phyloP scores from a whole-genome alignment of 2,329 filamentous ascomycete species.

The Ceratocystiopsis brevicomis region DNA sequence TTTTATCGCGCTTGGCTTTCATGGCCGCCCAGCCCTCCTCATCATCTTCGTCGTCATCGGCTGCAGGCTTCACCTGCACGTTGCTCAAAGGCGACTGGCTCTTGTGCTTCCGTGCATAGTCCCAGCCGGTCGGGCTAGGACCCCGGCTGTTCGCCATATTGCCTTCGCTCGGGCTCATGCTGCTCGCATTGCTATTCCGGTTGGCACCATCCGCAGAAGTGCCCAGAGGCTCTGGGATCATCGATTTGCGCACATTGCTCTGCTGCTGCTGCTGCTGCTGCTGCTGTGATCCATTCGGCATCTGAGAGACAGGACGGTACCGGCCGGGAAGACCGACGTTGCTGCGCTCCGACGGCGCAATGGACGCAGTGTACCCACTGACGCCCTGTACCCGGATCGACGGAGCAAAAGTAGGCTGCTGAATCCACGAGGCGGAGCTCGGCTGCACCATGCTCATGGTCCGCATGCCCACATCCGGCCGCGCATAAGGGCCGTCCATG shows the following conservation, averaged over 20 bases:
- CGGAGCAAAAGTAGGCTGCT: constrained; percentile 27
- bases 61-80: constrained; percentile 20
- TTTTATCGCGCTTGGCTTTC: constrained; percentile 50
- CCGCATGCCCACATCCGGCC: constrained; percentile 31
- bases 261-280: too few relatives aligned
- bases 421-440: constrained; percentile 38
- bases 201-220: neutral
- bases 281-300: constrained; percentile 9
- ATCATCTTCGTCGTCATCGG: constrained; percentile 33
- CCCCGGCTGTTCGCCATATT: neutral
- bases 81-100: constrained; percentile 22
- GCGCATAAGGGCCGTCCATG: constrained; percentile 20
- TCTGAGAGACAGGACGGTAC: constrained; percentile 73
- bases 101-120: constrained; percentile 15
- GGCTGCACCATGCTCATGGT: constrained; percentile 77
- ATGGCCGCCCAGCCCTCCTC: constrained; percentile 53
- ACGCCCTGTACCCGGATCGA: constrained; percentile 30
- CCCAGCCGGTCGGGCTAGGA: constrained; percentile 6
- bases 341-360: constrained; percentile 88
- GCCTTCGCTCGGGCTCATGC: constrained; percentile 1
- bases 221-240: constrained; percentile 22
- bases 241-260: constrained; percentile 21
- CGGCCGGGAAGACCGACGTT: constrained; percentile 78
- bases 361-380: constrained; percentile 62
- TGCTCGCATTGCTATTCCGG: constrained; percentile 3